These are phyloP conservation scores for Pelagophyceae sp. DNA, from an alignment of 352 stramenopile species.

Conservation along the genomic window DNA sequence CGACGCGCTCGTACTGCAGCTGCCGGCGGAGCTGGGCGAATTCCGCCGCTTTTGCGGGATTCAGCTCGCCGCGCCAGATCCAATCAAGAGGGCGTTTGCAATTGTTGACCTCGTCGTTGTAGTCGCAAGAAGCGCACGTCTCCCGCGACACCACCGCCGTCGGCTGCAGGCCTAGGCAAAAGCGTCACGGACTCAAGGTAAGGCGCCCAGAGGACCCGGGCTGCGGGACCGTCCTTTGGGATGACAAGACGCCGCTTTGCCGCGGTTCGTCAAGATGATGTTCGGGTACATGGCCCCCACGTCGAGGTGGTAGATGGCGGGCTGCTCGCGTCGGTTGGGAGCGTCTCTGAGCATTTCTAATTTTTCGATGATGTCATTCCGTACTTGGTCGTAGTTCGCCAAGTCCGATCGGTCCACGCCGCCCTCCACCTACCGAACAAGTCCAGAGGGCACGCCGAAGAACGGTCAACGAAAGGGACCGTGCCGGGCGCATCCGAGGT, in stretches of 20 bases:
- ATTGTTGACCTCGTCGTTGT: constrained; percentile 67
- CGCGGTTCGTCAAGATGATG: constrained; percentile 99
- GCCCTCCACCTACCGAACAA: constrained; percentile 49
- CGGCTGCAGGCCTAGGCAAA: constrained; percentile 90
- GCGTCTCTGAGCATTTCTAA: constrained; percentile 84
- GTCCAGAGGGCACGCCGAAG: background rate
- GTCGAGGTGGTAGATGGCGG: constrained; percentile 97
- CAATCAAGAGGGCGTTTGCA: constrained; percentile 97
- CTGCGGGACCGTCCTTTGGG: too few relatives aligned
- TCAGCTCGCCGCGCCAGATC: constrained; percentile 95
- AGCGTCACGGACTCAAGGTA: too few relatives aligned
- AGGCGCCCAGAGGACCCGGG: too few relatives aligned
- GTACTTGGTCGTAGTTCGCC: constrained; percentile 75
- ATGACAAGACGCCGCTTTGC: too few relatives aligned
- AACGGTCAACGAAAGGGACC: constrained; percentile 26
- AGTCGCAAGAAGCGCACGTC: constrained; percentile 87
- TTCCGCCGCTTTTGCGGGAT: constrained; percentile 79
- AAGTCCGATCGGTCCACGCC: constrained; percentile 49
- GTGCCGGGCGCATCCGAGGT: too few relatives aligned
- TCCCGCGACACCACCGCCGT: constrained; percentile 88
- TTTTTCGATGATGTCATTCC: constrained; percentile 73
- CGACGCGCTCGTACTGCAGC: constrained; percentile 68
- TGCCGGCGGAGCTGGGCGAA: constrained; percentile 91
- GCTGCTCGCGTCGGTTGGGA: constrained; percentile 73
- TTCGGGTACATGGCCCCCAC: constrained; percentile 99